A percentile compares a stretch with the other conserved stretches of the same genome.
phyloP scores from a whole-genome alignment of 257 asterid species.

The Solanum habrochaites region DNA sequence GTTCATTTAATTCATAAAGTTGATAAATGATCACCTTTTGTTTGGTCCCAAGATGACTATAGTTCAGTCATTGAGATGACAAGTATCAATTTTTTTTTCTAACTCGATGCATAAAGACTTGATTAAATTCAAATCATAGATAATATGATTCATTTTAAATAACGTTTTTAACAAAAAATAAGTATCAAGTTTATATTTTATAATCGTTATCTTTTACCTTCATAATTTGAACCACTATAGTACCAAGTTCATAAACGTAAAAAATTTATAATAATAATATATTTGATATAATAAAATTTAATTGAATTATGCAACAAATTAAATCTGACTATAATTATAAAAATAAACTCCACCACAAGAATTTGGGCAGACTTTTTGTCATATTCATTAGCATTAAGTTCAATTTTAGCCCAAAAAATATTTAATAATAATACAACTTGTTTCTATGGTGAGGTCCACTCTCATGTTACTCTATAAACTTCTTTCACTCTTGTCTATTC shows the following conservation, averaged over 20 bases:
- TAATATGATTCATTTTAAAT: accelerated
- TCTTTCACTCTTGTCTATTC: neutral
- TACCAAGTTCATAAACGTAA: neutral
- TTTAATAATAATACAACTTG: neutral
- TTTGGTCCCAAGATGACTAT: neutral
- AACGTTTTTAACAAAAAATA: accelerated
- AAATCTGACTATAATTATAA: neutral
- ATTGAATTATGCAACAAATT: neutral
- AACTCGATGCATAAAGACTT: accelerated
- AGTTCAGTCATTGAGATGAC: neutral
- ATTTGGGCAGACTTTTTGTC: neutral
- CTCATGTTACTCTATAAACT: neutral
- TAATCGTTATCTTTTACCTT: no score
- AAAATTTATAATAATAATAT: no score
- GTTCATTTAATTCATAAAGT: neutral
- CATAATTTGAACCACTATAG: neutral
- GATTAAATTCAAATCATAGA: accelerated
- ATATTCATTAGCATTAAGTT: neutral
- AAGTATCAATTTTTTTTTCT: neutral
- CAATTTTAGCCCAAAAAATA: neutral
- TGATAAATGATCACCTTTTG: neutral
- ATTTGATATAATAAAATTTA: no score
- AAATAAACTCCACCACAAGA: neutral
- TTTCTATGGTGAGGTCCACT: neutral
- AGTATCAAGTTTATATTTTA: no score